Conservation (phyloP, 257 asterid species). For the Striga asiatica region DNA sequence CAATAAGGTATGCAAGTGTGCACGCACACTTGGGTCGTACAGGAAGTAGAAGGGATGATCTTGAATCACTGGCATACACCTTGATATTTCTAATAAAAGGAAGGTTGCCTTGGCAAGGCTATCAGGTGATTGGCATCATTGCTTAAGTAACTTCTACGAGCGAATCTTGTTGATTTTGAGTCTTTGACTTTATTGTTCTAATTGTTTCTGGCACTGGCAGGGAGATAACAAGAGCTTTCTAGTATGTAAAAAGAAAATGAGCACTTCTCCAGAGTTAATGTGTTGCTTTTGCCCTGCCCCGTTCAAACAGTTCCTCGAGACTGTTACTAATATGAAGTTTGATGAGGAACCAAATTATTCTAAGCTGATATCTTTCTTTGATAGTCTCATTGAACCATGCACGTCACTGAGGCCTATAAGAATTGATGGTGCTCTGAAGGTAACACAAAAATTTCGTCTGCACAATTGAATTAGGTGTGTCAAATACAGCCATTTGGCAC, state of each 20-base stretch:
- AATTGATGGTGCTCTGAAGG: constrained; percentile 98
- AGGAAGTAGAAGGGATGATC: constrained; percentile 97
- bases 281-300: constrained; percentile 98
- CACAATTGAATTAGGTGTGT: background rate
- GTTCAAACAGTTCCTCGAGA: constrained; percentile 85
- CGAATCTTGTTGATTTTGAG: background rate
- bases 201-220: constrained; percentile 36
- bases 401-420: constrained; percentile 76
- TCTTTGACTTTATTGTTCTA: background rate
- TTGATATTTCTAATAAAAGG: constrained; percentile 87
- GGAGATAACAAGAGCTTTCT: constrained; percentile 98
- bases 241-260: constrained; percentile 94
- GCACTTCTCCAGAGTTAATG: constrained; percentile 95
- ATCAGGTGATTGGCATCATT: constrained; percentile 54
- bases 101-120: constrained; percentile 98
- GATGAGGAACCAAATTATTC: constrained; percentile 92
- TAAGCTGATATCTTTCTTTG: constrained; percentile 51
- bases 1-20: constrained; percentile 96
- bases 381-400: constrained; percentile 86
- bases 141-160: constrained; percentile 11
- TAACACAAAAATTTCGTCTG: constrained; percentile 10
- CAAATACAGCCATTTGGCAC: background rate
- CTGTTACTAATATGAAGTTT: constrained; percentile 92
- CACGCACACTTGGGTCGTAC: constrained; percentile 99
- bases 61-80: constrained; percentile 89